These are phyloP conservation scores for Fusarium sp. DNA, from an alignment of 2,329 filamentous ascomycete species.

Conservation along the genomic window DNA sequence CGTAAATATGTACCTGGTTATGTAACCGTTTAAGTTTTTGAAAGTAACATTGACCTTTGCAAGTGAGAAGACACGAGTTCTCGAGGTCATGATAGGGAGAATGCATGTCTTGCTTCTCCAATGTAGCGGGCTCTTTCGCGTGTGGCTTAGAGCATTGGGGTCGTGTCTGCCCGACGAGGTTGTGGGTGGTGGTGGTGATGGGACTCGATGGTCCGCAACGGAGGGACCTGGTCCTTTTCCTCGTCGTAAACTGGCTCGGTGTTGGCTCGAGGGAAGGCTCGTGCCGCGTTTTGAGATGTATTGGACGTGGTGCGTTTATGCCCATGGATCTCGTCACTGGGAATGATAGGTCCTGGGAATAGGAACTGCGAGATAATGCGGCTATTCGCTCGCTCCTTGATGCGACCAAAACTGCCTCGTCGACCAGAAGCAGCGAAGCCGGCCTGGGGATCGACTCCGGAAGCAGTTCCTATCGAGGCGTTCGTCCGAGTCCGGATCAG, in stretches of 20 bases:
- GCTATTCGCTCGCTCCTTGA: slow-evolving; percentile 52
- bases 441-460: slow-evolving; percentile 42
- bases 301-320: slow-evolving; percentile 46
- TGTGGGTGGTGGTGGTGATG: slow-evolving; percentile 39
- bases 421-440: slow-evolving; percentile 45
- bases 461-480: slow-evolving; percentile 47
- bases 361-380: slow-evolving; percentile 61
- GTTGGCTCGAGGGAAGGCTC: slow-evolving; percentile 38
- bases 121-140: not conserved
- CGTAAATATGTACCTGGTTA: slow-evolving; percentile 13
- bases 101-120: not conserved
- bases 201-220: slow-evolving; percentile 42
- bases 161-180: slow-evolving; percentile 45
- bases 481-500: slow-evolving; percentile 53
- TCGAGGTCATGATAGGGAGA: not conserved
- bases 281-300: slow-evolving; percentile 42
- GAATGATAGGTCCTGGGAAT: slow-evolving; percentile 60
- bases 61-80: not conserved
- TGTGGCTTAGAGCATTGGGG: slow-evolving; percentile 38
- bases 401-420: slow-evolving; percentile 54
- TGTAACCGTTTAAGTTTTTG: not conserved
- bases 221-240: slow-evolving; percentile 44
- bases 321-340: slow-evolving; percentile 45
- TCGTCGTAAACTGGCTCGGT: slow-evolving; percentile 45
- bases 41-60: not conserved